Conservation (phyloP, 2,329 filamentous ascomycete species). For the Xylariaceae sp. region DNA sequence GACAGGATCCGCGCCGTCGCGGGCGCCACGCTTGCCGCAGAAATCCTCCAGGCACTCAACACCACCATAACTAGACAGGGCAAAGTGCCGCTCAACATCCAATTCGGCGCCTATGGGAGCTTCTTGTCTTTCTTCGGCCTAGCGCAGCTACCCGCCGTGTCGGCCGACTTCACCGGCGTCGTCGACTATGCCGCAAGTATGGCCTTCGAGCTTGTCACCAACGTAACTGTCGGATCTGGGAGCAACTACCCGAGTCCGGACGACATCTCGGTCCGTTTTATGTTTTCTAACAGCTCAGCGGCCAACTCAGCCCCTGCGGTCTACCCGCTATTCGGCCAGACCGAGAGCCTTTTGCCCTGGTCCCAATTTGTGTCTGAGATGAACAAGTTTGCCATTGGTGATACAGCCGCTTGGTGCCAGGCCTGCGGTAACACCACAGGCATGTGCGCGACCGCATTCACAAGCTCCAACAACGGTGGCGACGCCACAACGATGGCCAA, state of each 20-base stretch:
- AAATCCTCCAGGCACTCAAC: slow-evolving; percentile 60
- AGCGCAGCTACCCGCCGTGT: slow-evolving; percentile 56
- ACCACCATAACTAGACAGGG: slow-evolving; percentile 51
- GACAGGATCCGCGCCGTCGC: slow-evolving; percentile 67
- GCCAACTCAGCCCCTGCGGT: slow-evolving; percentile 55
- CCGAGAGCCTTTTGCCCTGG: slow-evolving; percentile 66
- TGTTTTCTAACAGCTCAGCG: slow-evolving; percentile 65
- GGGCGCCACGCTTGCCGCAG: slow-evolving; percentile 62
- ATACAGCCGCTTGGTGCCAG: slow-evolving; percentile 72
- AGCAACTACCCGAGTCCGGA: slow-evolving; percentile 54
- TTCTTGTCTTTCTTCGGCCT: slow-evolving; percentile 70
- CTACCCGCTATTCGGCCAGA: slow-evolving; percentile 67
- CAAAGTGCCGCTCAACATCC: slow-evolving; percentile 52
- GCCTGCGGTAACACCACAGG: slow-evolving; percentile 76
- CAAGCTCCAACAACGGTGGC: slow-evolving; percentile 36
- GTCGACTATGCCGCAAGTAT: slow-evolving; percentile 86
- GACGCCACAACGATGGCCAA: slow-evolving; percentile 30
- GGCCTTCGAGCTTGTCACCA: slow-evolving; percentile 74
- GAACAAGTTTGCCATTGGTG: slow-evolving; percentile 69
- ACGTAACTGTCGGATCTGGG: slow-evolving; percentile 49
- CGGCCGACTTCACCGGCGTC: slow-evolving; percentile 72
- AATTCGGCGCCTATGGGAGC: slow-evolving; percentile 66
- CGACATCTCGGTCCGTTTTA: slow-evolving; percentile 64
- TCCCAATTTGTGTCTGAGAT: slow-evolving; percentile 68
- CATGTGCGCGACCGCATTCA: slow-evolving; percentile 58